Base-by-base conservation (phyloP, 495 filamentous ascomycete species). In the Astrocystis sublimbata region DNA sequence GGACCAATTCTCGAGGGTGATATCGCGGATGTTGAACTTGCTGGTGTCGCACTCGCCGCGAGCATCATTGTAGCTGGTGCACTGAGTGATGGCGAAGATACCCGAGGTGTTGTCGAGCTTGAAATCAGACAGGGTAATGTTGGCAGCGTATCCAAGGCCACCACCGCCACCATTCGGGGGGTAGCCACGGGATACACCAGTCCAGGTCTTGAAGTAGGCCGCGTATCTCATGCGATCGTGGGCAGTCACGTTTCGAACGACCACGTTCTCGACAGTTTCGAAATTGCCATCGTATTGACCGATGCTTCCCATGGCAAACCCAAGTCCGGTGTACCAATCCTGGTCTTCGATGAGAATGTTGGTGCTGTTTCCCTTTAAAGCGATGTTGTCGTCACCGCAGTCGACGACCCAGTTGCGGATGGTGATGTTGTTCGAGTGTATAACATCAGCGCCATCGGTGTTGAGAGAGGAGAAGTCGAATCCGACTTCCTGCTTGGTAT, bases 111-210 rank as follows among this genome's bases (percentile, higher is more conserved):
- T 38, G 36, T 38, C 36, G 8, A 38, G 36, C 36, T 38, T 38
- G 36, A 38, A 38, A 38, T 38, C 36, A 38, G 36, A 38, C 36
- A 38, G 36, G 36, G 36, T 38, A 15, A 38, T 38, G 36, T 38
- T 38, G n/a, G 76, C 68, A 0, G 73, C 67, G 77, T 75, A 75
- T 33, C 77, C 78, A 5, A 79, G 54, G n/a, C 79, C 79, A 2
- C 76, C 77, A 19, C 79, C 78, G 0, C 79, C 79, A n/a, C 79
- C 78, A 59, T 81, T 80, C 0, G 79, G 79, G 17, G 78, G 78
- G 62, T 79, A 78, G 7, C 79, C 77, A 23, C 68, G 68, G 52
- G 74, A 72, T n/a, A 75, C 73, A 24, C 65, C 76, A 1, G 79
- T 80, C 76, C 76, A 78, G 1, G 74, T 81, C 60, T 81, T 81